Base-by-base conservation (phyloP, 108 stramenopile genomes). In the Skeletonema grethae region DNA sequence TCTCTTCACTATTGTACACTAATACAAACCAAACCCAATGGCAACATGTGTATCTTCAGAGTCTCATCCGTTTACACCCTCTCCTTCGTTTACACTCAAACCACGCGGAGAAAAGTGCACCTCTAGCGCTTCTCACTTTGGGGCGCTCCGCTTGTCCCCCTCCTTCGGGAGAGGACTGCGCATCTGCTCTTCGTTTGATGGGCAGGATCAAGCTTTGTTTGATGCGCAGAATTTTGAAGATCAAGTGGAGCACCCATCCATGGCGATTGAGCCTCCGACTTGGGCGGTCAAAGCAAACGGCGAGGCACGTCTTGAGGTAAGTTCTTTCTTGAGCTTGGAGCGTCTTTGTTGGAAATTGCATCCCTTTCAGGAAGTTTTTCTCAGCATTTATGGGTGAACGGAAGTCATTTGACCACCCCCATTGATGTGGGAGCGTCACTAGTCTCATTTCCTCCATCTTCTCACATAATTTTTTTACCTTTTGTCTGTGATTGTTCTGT, bases 221-320 rank as follows among this genome's bases (percentile, higher is more conserved):
- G 50, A 20, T 53, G 50, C 20, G 22, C 50, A 53, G 0, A 24
- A 22, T 20, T 53, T 53, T 53, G 50, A 53, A 53, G 50, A 53
- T 5, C 20, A 53, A 53, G 22, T 7, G 63, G 56, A 53, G 34
- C 56, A 24, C 30, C 39, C 65, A 18, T 64, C 64, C 46, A 50
- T 75, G 56, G 55, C 61, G 28, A 25, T 85, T 50, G 92, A 90
- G 66, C 82, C 88, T 13, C 92, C 92, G 12, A 61, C 71, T 24
- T 93, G 92, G 92, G 92, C 92, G 12, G 92, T 93, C 20, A 86
- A 82, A 32, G 92, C 92, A 5, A 74, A 32, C 13, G 92, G 92
- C 16, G 89, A 93, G 69, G 77, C 89, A 0, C 57, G 86, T 63
- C 77, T 93, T 10, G 88, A 92, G 83, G 89, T 90, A 73, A 84